A percentile compares a stretch with the other conserved stretches of the same genome.
These are phyloP conservation scores for Spinacia oleracea DNA, from an alignment of 179 eudicot genomes.

Conservation along the genomic window DNA sequence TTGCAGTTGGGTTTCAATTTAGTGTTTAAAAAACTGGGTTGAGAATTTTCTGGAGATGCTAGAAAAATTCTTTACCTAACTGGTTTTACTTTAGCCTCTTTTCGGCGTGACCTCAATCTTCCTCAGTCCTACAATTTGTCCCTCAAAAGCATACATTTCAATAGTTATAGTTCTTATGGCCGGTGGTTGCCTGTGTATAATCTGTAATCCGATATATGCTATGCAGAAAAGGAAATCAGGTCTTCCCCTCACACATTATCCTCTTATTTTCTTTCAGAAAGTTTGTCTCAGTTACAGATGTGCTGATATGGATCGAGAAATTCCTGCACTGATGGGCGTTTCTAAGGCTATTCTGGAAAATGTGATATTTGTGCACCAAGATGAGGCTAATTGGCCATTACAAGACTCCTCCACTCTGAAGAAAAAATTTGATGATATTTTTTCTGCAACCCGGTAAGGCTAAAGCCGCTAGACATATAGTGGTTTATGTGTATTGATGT, in stretches of 20 bases:
- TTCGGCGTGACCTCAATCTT: background rate
- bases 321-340: constrained; percentile 98
- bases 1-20: background rate
- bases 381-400: constrained; percentile 98
- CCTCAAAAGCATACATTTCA: background rate
- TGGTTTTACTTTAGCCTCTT: background rate
- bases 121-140: background rate
- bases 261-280: constrained; percentile 54
- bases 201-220: background rate
- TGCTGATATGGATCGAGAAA: constrained; percentile 99
- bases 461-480: background rate
- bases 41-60: background rate
- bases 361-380: constrained; percentile 99
- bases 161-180: background rate
- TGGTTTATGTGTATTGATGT: background rate
- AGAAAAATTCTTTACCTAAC: background rate
- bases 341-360: constrained; percentile 94
- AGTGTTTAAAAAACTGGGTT: background rate
- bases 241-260: constrained; percentile 11
- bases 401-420: constrained; percentile 95
- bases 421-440: constrained; percentile 97
- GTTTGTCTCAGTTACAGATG: constrained; percentile 98
- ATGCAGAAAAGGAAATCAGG: background rate
- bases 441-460: constrained; percentile 85
- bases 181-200: background rate